Base-by-base conservation (phyloP, 169 alveolate species). In the Cryptosporidium bovis region DNA sequence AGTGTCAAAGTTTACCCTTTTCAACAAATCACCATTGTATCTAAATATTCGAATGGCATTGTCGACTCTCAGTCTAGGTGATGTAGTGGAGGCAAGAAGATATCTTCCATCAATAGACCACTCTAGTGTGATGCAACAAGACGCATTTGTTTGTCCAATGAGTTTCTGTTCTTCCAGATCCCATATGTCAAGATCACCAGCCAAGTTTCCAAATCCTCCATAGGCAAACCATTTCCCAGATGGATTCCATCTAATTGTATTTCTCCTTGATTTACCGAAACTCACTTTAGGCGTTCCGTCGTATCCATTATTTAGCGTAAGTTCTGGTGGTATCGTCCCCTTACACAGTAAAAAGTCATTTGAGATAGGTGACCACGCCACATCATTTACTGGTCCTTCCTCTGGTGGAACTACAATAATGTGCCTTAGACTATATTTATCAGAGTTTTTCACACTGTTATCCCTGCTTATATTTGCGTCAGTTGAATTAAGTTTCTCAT, bases 201-300 rank as follows among this genome's bases (percentile, higher is more conserved):
- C 92, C 15, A 91, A 68, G 20, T 91, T 91, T 8, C 93, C 93
- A 50, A 91, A 91, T 34, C 93, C 93, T 8, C 92, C 93, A 7
- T 84, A 58, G 55, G 90, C 93, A 36, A 83, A 87, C 93, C 90
- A 84, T 69, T 66, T 83, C 18, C 93, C 93, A 34, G 89, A 82
- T 34, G 93, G 93, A 16, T 90, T 67, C 90, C 92, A 91, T 60
- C 82, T 50, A 58, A 91, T 90, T 7, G 92, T 85, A 71, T 91
- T 91, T 16, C 92, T 55, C 16, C 66, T 51, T 15, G 66, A 69
- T 8, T 48, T 50, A 33, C 77, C 91, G 44, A 64, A 82, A 50
- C 82, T 60, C 13, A 56, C 16, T 27, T 66, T 82, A 1, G 83
- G 82, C 3, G 69, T 31, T 2, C 87, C 71, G 44, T 64, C 90